A percentile compares a stretch with the other conserved stretches of the same genome.
Evolutionary conservation across 192 early-diverging fungal species (phyloP).

Genomic region (Coemansia sp.): DNA sequence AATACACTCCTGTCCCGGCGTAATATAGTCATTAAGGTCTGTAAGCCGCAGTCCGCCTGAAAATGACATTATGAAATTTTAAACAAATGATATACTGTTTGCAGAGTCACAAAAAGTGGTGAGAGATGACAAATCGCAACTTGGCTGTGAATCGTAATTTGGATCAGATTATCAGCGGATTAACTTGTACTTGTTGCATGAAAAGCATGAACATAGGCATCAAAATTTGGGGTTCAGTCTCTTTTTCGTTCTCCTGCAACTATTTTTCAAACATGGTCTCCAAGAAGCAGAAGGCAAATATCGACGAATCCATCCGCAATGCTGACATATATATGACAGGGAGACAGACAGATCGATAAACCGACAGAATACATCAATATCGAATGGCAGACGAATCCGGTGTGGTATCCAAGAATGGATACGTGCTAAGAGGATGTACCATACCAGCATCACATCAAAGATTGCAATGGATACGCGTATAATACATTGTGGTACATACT

Average conservation of each 20-base stretch:
- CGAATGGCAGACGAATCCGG: neutral
- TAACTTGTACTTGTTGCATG: neutral
- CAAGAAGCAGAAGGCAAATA: constrained; percentile 53
- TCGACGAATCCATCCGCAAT: constrained; percentile 5
- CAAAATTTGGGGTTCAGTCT: constrained; percentile 11
- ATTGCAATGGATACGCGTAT: neutral
- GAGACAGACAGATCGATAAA: neutral
- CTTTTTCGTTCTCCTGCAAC: constrained; percentile 34
- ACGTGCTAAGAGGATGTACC: neutral
- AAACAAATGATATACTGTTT: neutral
- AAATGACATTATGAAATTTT: constrained; percentile 63
- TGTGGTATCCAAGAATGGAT: neutral
- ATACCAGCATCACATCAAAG: neutral
- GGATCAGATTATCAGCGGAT: no score
- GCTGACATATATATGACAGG: no score
- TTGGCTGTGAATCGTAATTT: no score
- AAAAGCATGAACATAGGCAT: neutral
- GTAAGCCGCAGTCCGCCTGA: constrained; percentile 83
- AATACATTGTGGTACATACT: neutral
- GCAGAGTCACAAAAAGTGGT: no score
- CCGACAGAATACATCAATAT: neutral
- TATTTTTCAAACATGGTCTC: constrained; percentile 44
- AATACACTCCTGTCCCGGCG: constrained; percentile 96
- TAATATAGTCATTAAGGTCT: constrained; percentile 97
- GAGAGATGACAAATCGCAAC: no score